Conservation (phyloP, 176 grass and related monocot genomes). For the Dendrocalamus sinicus region DNA sequence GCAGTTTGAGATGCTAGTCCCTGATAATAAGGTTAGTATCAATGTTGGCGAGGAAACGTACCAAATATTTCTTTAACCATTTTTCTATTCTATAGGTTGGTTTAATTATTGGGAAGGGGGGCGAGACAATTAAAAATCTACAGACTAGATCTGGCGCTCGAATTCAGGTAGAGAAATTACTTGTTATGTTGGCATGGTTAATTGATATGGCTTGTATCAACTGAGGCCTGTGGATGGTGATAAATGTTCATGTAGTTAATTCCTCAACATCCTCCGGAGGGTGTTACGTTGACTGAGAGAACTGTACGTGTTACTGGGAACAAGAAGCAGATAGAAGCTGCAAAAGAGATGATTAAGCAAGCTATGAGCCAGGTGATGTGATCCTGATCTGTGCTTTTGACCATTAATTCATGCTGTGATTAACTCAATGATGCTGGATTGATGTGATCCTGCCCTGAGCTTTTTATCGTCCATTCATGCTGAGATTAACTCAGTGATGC, state of each 20-base stretch:
- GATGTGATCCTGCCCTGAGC: constrained; percentile 26
- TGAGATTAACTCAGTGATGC: constrained; percentile 20
- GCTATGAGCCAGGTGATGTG: constrained; percentile 81
- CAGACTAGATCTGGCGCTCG: constrained; percentile 93
- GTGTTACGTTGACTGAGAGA: constrained; percentile 79
- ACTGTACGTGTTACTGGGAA: constrained; percentile 82
- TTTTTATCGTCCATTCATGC: not conserved
- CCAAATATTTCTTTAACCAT: constrained; percentile 24
- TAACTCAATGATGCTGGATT: constrained; percentile 31
- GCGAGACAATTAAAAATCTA: constrained; percentile 86
- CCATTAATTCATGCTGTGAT: not conserved
- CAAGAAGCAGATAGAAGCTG: constrained; percentile 90
- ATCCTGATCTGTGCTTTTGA: constrained; percentile 8
- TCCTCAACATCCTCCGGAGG: constrained; percentile 80
- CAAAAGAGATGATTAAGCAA: constrained; percentile 89
- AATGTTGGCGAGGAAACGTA: not conserved
- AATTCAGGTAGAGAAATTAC: constrained; percentile 69
- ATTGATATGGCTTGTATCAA: constrained; percentile 5
- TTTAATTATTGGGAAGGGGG: constrained; percentile 92
- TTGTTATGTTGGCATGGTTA: constrained; percentile 39
- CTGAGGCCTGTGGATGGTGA: constrained; percentile 4
- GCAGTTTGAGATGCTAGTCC: constrained; percentile 87
- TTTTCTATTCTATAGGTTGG: constrained; percentile 63
- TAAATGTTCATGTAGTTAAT: constrained; percentile 67
- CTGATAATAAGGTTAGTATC: constrained; percentile 78